Conservation (phyloP, 768 basidiomycete genomes). For the Lactarius akahatsu region DNA sequence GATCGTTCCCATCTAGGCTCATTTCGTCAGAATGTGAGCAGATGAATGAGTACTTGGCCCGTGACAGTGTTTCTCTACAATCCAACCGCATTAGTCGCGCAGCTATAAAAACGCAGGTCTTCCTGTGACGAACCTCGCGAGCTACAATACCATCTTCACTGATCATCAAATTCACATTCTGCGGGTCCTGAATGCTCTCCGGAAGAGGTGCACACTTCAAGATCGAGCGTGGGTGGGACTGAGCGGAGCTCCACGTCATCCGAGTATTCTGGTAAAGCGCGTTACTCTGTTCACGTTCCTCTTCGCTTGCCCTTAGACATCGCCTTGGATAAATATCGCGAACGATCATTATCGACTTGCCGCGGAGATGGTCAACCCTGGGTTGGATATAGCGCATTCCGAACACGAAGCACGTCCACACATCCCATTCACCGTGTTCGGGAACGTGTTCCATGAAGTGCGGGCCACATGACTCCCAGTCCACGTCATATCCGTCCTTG, state of each 20-base stretch:
- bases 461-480: conserved; percentile 22
- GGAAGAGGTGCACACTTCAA: conserved; percentile 22
- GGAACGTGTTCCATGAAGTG: neutral
- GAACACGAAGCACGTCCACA: conserved; percentile 25
- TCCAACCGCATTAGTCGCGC: conserved; percentile 17
- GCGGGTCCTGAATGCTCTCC: neutral
- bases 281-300: conserved; percentile 19
- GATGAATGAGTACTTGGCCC: neutral
- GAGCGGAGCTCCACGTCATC: neutral
- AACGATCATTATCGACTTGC: conserved; percentile 15
- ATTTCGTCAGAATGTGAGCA: conserved; percentile 22
- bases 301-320: conserved; percentile 15
- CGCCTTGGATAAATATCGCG: conserved; percentile 25
- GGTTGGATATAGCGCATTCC: conserved; percentile 26
- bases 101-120: conserved; percentile 5
- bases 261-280: neutral
- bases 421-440: conserved; percentile 8
- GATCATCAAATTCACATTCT: conserved; percentile 18
- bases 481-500: conserved; percentile 4
- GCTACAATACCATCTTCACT: conserved; percentile 26
- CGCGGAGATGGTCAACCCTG: neutral
- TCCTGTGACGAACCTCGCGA: conserved; percentile 23
- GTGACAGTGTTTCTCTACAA: neutral
- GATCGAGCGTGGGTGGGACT: conserved; percentile 12
- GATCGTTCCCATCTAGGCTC: neutral